Evolutionary conservation across 73 alveolate genomes (phyloP).

Genomic region (Paraurostyla sp.): DNA sequence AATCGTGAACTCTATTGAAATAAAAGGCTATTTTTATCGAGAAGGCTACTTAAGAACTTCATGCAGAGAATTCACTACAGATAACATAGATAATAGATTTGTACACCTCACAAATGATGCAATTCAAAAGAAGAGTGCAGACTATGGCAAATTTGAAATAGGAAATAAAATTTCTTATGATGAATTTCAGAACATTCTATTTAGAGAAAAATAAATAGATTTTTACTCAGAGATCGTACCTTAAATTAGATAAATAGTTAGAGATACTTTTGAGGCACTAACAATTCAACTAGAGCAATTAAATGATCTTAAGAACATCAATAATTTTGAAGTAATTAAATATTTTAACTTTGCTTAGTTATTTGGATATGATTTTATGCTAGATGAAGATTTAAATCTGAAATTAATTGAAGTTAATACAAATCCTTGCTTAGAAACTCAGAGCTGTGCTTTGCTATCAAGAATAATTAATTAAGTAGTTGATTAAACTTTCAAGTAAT

Average conservation of each 20-base stretch:
- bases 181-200: not conserved
- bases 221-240: slow-evolving; percentile 4
- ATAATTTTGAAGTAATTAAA: not conserved
- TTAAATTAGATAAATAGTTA: not conserved
- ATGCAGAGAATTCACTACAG: slow-evolving; percentile 83
- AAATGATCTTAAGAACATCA: not conserved
- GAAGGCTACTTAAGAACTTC: slow-evolving; percentile 96
- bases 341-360: slow-evolving; percentile 26
- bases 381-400: slow-evolving; percentile 64
- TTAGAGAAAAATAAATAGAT: not conserved
- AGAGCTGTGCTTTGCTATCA: slow-evolving; percentile 27
- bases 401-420: slow-evolving; percentile 73
- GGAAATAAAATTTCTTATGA: slow-evolving; percentile 73
- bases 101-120: slow-evolving; percentile 96
- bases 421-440: slow-evolving; percentile 69
- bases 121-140: slow-evolving; percentile 88
- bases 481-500: slow-evolving; percentile 40
- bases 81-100: slow-evolving; percentile 84
- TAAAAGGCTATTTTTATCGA: slow-evolving; percentile 89
- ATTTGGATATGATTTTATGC: slow-evolving; percentile 78
- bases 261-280: slow-evolving; percentile 41
- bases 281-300: not conserved
- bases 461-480: slow-evolving; percentile 14
- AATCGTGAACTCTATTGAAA: slow-evolving; percentile 72
- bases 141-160: slow-evolving; percentile 92